phyloP scores from a whole-genome alignment of 176 grass and related monocot species.

The Triticum monococcum region DNA sequence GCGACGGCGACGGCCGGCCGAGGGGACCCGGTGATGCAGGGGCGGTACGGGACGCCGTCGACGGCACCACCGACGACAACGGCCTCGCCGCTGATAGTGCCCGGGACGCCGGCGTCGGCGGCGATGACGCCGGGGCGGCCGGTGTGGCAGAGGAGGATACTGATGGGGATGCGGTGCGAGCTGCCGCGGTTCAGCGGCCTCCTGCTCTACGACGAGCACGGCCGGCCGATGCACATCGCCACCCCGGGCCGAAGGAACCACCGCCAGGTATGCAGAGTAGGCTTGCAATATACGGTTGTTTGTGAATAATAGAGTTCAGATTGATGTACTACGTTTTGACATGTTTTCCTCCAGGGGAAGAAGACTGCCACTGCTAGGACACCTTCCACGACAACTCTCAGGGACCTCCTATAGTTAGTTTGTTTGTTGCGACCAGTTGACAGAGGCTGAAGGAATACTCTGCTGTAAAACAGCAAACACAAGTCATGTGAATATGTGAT shows the following conservation, averaged over 20 bases:
- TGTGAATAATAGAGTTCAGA: neutral
- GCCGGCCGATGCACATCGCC: neutral
- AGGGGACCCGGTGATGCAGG: no score
- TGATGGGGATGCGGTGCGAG: constrained; percentile 50
- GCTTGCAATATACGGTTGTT: no score
- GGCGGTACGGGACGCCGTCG: neutral
- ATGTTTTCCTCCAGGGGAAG: constrained; percentile 15
- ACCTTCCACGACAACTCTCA: constrained; percentile 23
- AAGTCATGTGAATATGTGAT: neutral
- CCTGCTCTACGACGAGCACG: constrained; percentile 46
- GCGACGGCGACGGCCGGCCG: no score
- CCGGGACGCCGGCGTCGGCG: neutral
- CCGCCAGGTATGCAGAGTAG: neutral
- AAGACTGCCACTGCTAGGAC: neutral
- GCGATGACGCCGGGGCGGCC: constrained; percentile 43
- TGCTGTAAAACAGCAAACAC: neutral
- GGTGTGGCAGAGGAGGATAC: constrained; percentile 47
- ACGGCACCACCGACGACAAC: neutral
- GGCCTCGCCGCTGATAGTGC: neutral
- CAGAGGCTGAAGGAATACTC: neutral
- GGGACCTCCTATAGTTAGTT: constrained; percentile 21
- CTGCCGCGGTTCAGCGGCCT: constrained; percentile 48
- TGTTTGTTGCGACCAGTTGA: neutral
- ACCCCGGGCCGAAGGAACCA: constrained; percentile 13
- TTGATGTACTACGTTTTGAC: neutral